Base-by-base conservation (phyloP, 2,329 filamentous ascomycete genomes). In the Talaromyces sp. region DNA sequence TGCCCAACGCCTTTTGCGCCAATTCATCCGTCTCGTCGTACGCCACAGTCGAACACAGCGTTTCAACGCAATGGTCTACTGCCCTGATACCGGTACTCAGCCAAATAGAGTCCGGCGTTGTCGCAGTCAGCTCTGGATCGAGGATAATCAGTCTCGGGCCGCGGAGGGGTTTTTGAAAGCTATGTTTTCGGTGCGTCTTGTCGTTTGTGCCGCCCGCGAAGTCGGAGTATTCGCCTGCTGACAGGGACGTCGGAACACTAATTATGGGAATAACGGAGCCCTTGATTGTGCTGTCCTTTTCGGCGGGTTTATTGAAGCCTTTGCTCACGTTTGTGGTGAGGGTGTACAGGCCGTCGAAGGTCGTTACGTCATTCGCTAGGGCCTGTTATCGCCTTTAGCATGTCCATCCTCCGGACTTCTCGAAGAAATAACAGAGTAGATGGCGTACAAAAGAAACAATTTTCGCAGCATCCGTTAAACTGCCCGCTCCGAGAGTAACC, bases 21-120 rank as follows among this genome's bases (percentile, higher is more conserved):
- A 73, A 69, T 0, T 70, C 68, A 9, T 81, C 79, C 5, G 72
- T 73, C n/a, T 69, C 68, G 0, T 77, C 9, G 69, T 70, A 58
- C 1, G 69, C 69, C 1, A 69, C 65, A 1, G 79, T 68, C 0
- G 80, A 80, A 65, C 81, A 84, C 4, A 83, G 69, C 1, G 81
- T 81, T 70, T 86, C 84, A 3, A 86, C 79, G 62, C 83, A 86
- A 67, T 86, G 84, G 66, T 86, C 84, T 0, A 86, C 77, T 0
- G 81, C 79, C 8, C 84, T 76, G 7, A 87, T 76, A 0, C 86
- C 85, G 0, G 83, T 85, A 48, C 81, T 82, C 1, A 87, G 73
- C 85, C 84, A 88, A 21, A 85, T 76, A 21, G 74, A 73, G 0
- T 76, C 72, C 0, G 84, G 85, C 0, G 84, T 86, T 0, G 80